Conservation (phyloP, 768 basidiomycete species). For the Russula lepida region DNA sequence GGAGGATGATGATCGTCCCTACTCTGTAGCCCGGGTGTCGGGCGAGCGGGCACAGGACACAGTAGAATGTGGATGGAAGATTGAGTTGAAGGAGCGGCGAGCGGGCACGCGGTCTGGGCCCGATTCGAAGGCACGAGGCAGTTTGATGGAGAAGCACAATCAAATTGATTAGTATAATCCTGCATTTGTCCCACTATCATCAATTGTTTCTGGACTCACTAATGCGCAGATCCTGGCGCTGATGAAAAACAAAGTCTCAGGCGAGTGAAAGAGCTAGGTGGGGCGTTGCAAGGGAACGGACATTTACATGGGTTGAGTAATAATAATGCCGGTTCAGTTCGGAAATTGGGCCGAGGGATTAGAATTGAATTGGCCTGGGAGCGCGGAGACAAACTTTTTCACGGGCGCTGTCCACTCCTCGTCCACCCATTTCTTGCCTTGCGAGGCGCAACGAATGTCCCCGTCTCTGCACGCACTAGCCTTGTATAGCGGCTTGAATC, state of each 20-base stretch:
- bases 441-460: neutral
- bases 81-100: neutral
- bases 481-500: neutral
- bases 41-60: neutral
- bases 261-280: neutral
- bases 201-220: neutral
- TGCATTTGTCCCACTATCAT: neutral
- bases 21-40: neutral
- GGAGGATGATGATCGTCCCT: neutral
- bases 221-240: neutral
- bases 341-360: neutral
- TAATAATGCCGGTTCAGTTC: neutral
- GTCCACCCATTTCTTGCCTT: neutral
- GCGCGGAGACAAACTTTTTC: neutral
- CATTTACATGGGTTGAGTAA: neutral
- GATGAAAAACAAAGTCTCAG: neutral
- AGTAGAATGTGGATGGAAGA: neutral
- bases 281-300: neutral
- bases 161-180: neutral
- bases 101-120: neutral
- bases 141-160: neutral
- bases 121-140: neutral
- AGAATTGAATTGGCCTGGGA: neutral
- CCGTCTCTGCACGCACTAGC: neutral
- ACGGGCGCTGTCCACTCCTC: neutral